Evolutionary conservation across 202 grass and related monocot genomes (phyloP), one percentile per base, ranked within the genome.

Genomic region (Zizania palustris): DNA sequence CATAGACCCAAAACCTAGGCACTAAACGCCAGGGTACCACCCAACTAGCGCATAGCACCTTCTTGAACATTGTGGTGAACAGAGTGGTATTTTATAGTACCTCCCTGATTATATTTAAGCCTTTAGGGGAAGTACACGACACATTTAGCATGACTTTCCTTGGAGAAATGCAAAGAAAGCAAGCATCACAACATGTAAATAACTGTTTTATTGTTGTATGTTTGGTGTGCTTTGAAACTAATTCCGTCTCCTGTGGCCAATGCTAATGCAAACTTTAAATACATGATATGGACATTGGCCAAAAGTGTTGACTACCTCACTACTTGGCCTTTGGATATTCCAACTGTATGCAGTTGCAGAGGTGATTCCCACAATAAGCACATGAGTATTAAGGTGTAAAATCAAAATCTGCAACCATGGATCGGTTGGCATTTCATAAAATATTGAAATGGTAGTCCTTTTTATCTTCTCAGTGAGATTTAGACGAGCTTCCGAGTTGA

Each of bases 281-380:
- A 41, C 7, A 38, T 78, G 43, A 3, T 33, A 34, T 28, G 4
- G 21, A 11, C 55, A 80, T 35, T 18, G 1, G 6, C 11, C 11
- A 38, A 19, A 74, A 46, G 41, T 4, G 11, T 28, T 39, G 21
- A 45, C 46, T 51, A 5, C 37, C 22, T 73, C 44, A 50, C n/a
- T 38, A 48, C 74, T 79, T 33, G 6, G 34, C 37, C 59, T 78
- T 60, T 12, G 8, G 21, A 38, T 68, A 54, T 41, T 48, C 9
- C 2, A n/a, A 22, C 12, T 63, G 1, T 60, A 18, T 74, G 37
- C 55, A 85, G 49, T 36, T 37, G 22, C n/a, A 63, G n/a, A 11
- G 3, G 69, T 57, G 22, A 43, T 67, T 59, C 34, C 51, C 45
- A 33, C 5, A 63, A 68, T 60, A 72, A 83, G 19, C 51, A 66